A percentile compares a stretch with the other conserved stretches of the same genome.
Evolutionary conservation across 805 yeast genomes (phyloP).

Genomic region (Blastobotrys chiropterorum): DNA sequence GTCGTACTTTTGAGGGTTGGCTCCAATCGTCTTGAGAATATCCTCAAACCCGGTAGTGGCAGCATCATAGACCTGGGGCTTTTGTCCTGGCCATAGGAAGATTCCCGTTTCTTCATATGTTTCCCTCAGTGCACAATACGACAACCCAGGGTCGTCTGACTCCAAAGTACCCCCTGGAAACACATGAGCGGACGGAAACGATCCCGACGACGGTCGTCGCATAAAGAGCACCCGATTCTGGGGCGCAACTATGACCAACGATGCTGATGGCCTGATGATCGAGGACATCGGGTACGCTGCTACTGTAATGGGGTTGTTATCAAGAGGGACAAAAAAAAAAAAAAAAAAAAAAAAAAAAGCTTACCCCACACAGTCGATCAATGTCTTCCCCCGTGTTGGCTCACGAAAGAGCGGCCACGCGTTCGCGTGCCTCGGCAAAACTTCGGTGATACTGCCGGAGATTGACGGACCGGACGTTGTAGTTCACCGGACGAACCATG

Average conservation of each 20-base stretch:
- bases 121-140: slow-evolving; percentile 28
- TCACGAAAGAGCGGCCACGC: neutral
- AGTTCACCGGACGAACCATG: neutral
- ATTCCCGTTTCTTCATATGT: slow-evolving; percentile 31
- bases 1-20: slow-evolving; percentile 2
- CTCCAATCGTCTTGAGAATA: slow-evolving; percentile 6
- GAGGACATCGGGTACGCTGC: neutral
- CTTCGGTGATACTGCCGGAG: neutral
- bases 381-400: no score
- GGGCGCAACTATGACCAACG: slow-evolving; percentile 21
- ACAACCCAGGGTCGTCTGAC: slow-evolving; percentile 19
- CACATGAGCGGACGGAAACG: slow-evolving; percentile 26
- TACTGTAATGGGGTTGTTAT: no score
- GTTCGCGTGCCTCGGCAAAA: neutral
- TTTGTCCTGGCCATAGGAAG: slow-evolving; percentile 18
- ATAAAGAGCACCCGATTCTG: slow-evolving; percentile 22
- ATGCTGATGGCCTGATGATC: slow-evolving; percentile 17
- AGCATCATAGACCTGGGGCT: slow-evolving; percentile 6
- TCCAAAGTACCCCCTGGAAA: slow-evolving; percentile 31
- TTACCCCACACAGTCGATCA: no score
- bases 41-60: slow-evolving; percentile 8
- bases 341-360: no score
- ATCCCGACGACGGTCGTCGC: slow-evolving; percentile 25
- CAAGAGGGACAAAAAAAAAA: no score
- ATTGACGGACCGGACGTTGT: neutral